These are phyloP conservation scores for Coffea humblotiana DNA, from an alignment of 305 asterid genomes.

Conservation along the genomic window DNA sequence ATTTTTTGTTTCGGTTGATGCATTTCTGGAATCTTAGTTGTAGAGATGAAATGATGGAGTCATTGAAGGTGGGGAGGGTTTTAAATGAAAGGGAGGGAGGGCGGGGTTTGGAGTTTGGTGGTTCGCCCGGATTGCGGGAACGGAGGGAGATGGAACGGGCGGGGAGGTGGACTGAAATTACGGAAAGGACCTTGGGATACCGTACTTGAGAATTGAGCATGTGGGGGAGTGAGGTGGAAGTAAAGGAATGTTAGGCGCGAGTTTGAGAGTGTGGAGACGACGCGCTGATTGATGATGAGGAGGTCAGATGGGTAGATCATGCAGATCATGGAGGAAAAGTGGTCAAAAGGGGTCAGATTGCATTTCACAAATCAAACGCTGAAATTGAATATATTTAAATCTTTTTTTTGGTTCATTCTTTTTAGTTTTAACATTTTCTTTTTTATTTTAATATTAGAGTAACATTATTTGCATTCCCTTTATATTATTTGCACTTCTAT, in stretches of 20 bases:
- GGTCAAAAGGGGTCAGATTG: background rate
- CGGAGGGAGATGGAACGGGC: background rate
- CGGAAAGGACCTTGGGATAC: conserved; percentile 10
- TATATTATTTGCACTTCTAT: no score
- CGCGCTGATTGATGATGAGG: conserved; percentile 4
- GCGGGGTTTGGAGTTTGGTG: background rate
- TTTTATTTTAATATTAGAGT: no score
- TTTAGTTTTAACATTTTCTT: no score
- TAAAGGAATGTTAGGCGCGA: conserved; percentile 8
- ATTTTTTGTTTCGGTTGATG: background rate
- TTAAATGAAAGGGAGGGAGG: background rate
- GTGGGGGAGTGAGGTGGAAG: background rate
- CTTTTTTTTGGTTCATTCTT: no score
- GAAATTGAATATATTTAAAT: no score
- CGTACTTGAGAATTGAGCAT: background rate
- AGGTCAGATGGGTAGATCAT: no score
- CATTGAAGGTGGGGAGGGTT: background rate
- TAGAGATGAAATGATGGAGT: background rate
- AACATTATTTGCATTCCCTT: no score
- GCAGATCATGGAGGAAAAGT: no score
- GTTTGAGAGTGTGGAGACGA: conserved; percentile 6
- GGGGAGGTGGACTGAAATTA: conserved; percentile 10
- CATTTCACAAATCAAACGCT: background rate
- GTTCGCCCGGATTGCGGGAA: background rate
- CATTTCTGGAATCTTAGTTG: background rate